Conservation (phyloP, 192 early-diverging fungal genomes). For the Coemansia sp. region DNA sequence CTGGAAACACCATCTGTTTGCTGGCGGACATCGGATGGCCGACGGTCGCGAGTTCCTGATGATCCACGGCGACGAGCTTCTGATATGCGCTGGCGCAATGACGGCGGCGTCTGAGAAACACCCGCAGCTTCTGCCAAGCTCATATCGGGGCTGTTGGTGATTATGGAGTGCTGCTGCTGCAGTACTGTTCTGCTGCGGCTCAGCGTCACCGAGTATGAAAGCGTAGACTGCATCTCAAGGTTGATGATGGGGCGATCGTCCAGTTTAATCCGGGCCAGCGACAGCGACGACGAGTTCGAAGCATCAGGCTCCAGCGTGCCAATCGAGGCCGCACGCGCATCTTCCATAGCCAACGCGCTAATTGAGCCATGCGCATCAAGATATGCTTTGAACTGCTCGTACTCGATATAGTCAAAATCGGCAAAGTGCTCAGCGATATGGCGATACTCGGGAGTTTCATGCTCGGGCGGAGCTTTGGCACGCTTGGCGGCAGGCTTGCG, state of each 20-base stretch:
- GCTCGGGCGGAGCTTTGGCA: constrained; percentile 24
- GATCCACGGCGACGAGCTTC: constrained; percentile 16
- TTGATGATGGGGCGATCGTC: constrained; percentile 38
- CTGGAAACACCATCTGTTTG: neutral
- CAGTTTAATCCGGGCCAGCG: constrained; percentile 25
- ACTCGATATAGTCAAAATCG: constrained; percentile 79
- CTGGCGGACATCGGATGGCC: neutral
- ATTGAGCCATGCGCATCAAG: constrained; percentile 56
- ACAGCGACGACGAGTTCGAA: neutral
- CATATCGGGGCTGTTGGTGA: constrained; percentile 1
- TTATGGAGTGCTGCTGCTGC: constrained; percentile 15
- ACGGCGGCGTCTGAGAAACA: neutral
- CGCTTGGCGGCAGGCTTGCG: constrained; percentile 60
- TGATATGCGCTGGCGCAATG: constrained; percentile 18
- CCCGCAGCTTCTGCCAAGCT: neutral
- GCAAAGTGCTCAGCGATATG: constrained; percentile 71
- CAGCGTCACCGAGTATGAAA: constrained; percentile 21
- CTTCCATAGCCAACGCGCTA: constrained; percentile 30
- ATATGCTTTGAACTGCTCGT: constrained; percentile 67
- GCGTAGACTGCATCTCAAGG: constrained; percentile 16
- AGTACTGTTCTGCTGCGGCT: constrained; percentile 19
- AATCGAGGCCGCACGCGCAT: constrained; percentile 11
- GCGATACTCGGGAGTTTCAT: constrained; percentile 59
- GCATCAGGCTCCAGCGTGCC: constrained; percentile 1
- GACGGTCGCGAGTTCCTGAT: constrained; percentile 1